Evolutionary conservation across 148 eudicot genomes (phyloP).

Genomic region (Limonium bicolor): DNA sequence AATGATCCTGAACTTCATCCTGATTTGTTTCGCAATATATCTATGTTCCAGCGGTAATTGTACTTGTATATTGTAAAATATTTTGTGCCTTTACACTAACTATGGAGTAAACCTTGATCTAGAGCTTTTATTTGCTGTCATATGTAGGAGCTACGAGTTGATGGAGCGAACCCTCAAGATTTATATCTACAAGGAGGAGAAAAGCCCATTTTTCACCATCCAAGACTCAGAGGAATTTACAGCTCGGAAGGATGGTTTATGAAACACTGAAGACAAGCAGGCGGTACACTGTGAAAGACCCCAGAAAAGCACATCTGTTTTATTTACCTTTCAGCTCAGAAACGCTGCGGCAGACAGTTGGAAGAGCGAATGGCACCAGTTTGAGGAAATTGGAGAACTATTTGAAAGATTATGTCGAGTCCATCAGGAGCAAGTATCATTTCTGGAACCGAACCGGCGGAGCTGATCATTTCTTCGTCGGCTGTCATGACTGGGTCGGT

Average conservation of each 20-base stretch:
- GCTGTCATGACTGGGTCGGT: slow-evolving; percentile 87
- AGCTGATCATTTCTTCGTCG: slow-evolving; percentile 71
- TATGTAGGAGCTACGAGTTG: slow-evolving; percentile 59
- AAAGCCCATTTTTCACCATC: slow-evolving; percentile 61
- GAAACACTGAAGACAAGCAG: slow-evolving; percentile 43
- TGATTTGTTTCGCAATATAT: slow-evolving; percentile 47
- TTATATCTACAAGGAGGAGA: slow-evolving; percentile 63
- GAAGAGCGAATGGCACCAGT: slow-evolving; percentile 14
- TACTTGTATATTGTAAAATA: neutral
- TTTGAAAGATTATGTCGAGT: slow-evolving; percentile 31
- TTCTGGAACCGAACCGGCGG: slow-evolving; percentile 60
- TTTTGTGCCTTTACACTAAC: neutral
- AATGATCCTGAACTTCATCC: slow-evolving; percentile 24
- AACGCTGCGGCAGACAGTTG: slow-evolving; percentile 22
- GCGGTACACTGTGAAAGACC: slow-evolving; percentile 19
- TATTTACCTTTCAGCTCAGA: slow-evolving; percentile 60
- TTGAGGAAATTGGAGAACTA: slow-evolving; percentile 28
- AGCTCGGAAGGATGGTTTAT: slow-evolving; percentile 89
- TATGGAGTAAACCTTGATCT: neutral
- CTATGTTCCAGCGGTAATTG: slow-evolving; percentile 47
- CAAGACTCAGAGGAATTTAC: slow-evolving; percentile 54
- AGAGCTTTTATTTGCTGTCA: neutral
- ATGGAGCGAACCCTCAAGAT: slow-evolving; percentile 52
- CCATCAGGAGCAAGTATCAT: slow-evolving; percentile 35
- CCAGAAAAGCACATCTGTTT: slow-evolving; percentile 66